A percentile compares a stretch with the other conserved stretches of the same genome.
phyloP scores from a whole-genome alignment of 306 rosid species.

The Prunus salicina region DNA sequence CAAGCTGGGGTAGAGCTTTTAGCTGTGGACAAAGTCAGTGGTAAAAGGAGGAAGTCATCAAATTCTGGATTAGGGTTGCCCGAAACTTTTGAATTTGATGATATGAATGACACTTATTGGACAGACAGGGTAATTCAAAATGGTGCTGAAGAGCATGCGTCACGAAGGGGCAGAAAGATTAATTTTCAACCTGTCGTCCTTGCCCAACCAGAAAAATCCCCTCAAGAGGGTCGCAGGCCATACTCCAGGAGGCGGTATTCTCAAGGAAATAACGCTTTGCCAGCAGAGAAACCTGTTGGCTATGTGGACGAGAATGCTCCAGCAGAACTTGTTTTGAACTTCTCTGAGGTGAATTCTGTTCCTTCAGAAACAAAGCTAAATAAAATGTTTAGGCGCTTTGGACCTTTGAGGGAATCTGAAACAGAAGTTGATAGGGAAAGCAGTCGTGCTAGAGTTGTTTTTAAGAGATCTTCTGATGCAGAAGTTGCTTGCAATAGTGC shows the following conservation, averaged over 20 bases:
- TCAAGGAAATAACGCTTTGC: slow-evolving; percentile 30
- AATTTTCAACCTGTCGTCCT: slow-evolving; percentile 40
- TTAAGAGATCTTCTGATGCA: slow-evolving; percentile 74
- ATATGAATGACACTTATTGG: slow-evolving; percentile 94
- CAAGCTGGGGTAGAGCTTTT: slow-evolving; percentile 38
- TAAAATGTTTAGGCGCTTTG: slow-evolving; percentile 86
- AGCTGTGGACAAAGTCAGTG: slow-evolving; percentile 37
- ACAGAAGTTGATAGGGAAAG: slow-evolving; percentile 88
- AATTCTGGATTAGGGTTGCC: slow-evolving; percentile 40
- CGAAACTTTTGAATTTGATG: slow-evolving; percentile 89
- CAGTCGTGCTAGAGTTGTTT: slow-evolving; percentile 92
- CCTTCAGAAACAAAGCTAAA: slow-evolving; percentile 77
- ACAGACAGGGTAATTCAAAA: slow-evolving; percentile 88
- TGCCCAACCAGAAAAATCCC: slow-evolving; percentile 54
- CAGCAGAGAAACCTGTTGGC: slow-evolving; percentile 62
- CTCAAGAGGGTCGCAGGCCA: slow-evolving; percentile 60
- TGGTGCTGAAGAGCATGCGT: slow-evolving; percentile 70
- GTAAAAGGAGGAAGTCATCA: slow-evolving; percentile 55
- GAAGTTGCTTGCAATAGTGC: slow-evolving; percentile 87
- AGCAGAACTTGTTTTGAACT: slow-evolving; percentile 85
- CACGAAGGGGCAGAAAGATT: slow-evolving; percentile 50
- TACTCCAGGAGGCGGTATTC: slow-evolving; percentile 65
- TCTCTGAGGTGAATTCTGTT: slow-evolving; percentile 75
- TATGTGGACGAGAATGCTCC: slow-evolving; percentile 73
- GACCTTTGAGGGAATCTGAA: slow-evolving; percentile 83